Base-by-base conservation (phyloP, 345 rosid species). In the Isatis tinctoria region DNA sequence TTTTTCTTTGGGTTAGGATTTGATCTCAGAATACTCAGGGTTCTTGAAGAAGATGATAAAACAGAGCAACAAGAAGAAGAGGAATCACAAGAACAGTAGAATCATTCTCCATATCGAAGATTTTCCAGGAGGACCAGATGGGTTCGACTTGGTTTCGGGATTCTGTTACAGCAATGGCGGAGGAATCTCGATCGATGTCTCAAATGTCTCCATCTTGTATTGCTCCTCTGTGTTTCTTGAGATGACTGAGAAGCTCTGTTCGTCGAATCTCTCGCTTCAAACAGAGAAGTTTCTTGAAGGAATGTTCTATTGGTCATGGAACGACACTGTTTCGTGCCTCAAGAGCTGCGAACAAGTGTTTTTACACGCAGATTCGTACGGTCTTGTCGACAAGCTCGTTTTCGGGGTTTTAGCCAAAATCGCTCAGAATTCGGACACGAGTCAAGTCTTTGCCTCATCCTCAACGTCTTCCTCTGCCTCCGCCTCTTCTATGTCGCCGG, bases 41-140 rank as follows among this genome's bases (percentile, higher is more conserved):
- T 82, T 75, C 70, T 75, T 89, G 83, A 86, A 67, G 80, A 86
- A 85, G 77, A 77, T 83, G 73, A 82, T 84, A 53, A 84, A 70
- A 39, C 74, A 87, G 74, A 81, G 79, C 45, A 85, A 82, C 65
- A 80, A 76, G 65, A 78, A 77, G 58, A 69, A 85, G 64, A 77
- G 20, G 65, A 86, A 66, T 74, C 81, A 72, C 60, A 82, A 77
- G 74, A 83, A 65, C 67, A 67, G 82, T 4, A 75, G 57, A 10
- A 72, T 83, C 13, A 82, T 81, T 36, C 44, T 91, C 47, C 74
- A 86, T 14, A 39, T 91, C 48, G 39, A 72, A 30, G 80, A 81
- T 41, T 87, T 89, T 72, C 97, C 97, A 0, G 92, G 93, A 24
- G 91, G 93, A 14, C 66, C 90, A 44, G 52, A 78, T 6, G 97